Evolutionary conservation across 176 grass and related monocot species (phyloP).

Genomic region (Ananas comosus): DNA sequence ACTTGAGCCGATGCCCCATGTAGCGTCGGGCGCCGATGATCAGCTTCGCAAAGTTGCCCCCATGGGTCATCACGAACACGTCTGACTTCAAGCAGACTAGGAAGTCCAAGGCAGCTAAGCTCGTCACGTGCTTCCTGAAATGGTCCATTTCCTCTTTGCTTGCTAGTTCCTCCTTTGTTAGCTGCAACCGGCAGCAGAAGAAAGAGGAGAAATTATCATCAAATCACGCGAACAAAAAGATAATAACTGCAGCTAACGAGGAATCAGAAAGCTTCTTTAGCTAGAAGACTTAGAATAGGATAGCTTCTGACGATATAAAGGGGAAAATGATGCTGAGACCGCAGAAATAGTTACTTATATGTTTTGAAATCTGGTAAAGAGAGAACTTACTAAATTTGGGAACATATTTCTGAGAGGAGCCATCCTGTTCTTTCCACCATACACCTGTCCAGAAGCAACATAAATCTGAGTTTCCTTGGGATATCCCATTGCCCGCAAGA

Average conservation of each 20-base stretch:
- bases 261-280: too few species aligned
- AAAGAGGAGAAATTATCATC: constrained; percentile 11
- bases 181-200: constrained; percentile 24
- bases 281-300: too few species aligned
- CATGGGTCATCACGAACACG: constrained; percentile 95
- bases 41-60: constrained; percentile 87
- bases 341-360: too few species aligned
- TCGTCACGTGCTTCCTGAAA: constrained; percentile 97
- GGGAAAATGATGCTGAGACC: neutral
- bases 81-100: constrained; percentile 87
- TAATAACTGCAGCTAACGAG: too few species aligned
- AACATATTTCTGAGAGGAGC: constrained; percentile 92
- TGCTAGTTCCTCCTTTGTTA: constrained; percentile 86
- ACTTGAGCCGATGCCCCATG: constrained; percentile 84
- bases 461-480: constrained; percentile 91
- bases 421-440: constrained; percentile 85
- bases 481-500: constrained; percentile 85
- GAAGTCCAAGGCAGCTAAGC: constrained; percentile 86
- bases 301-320: neutral
- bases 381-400: constrained; percentile 65
- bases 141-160: constrained; percentile 76
- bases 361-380: neutral
- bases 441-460: constrained; percentile 96
- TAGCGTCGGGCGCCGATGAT: constrained; percentile 85
- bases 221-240: neutral